Evolutionary conservation across 345 rosid genomes (phyloP).

Genomic region (Carallia brachiata): DNA sequence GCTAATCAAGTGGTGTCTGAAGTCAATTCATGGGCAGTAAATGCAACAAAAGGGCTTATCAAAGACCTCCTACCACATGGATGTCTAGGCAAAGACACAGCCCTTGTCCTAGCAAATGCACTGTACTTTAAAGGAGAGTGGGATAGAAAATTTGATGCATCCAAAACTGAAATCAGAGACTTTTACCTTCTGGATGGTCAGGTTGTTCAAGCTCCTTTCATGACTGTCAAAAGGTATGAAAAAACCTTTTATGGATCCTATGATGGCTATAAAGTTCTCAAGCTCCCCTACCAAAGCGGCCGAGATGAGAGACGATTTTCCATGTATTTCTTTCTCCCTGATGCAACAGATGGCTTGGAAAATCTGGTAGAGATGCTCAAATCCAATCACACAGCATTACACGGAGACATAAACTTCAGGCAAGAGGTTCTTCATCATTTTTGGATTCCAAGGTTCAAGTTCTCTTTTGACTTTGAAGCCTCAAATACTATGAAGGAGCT

Average conservation of each 20-base stretch:
- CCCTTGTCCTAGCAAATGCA: constrained; percentile 35
- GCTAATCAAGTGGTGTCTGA: constrained; percentile 19
- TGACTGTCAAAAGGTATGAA: constrained; percentile 15
- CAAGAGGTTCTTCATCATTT: constrained; percentile 15
- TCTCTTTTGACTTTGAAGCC: constrained; percentile 30
- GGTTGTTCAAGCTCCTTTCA: constrained; percentile 27
- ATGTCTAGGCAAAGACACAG: constrained; percentile 11
- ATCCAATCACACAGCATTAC: constrained; percentile 15
- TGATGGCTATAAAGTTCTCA: constrained; percentile 24
- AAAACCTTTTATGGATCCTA: constrained; percentile 13
- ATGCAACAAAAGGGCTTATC: constrained; percentile 28
- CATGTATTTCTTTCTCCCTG: constrained; percentile 33
- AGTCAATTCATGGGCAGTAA: constrained; percentile 28
- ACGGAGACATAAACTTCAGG: background rate
- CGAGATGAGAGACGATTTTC: constrained; percentile 20
- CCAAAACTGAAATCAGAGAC: constrained; percentile 16
- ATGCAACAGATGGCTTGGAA: constrained; percentile 15
- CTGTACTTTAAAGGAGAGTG: constrained; percentile 42
- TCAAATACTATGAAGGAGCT: constrained; percentile 17
- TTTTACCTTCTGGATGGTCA: constrained; percentile 27
- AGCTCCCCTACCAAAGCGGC: constrained; percentile 29
- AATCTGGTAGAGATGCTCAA: constrained; percentile 17
- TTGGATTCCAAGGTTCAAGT: constrained; percentile 29
- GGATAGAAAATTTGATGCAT: constrained; percentile 21
- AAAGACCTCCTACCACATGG: constrained; percentile 25